Evolutionary conservation across 441 rosid genomes (phyloP).

Genomic region (Bruguiera hainesii): DNA sequence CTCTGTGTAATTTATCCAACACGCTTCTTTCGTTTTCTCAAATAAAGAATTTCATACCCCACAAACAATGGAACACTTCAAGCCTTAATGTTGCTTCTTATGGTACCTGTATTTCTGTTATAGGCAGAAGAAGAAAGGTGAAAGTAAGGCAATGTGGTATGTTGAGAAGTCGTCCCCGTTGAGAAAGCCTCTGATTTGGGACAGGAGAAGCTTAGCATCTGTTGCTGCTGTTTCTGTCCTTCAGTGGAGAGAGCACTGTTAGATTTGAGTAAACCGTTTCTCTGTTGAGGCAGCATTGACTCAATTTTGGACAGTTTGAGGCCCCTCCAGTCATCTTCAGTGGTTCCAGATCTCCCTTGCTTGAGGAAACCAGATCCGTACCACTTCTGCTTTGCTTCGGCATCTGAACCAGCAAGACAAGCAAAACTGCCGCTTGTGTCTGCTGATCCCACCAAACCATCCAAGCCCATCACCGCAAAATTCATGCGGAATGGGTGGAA

Average conservation of each 20-base stretch:
- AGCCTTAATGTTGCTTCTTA: background rate
- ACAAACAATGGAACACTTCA: background rate
- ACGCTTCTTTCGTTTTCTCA: conserved; percentile 15
- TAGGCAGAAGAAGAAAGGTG: conserved; percentile 38
- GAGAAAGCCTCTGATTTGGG: conserved; percentile 49
- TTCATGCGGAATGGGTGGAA: conserved; percentile 33
- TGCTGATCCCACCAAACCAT: conserved; percentile 49
- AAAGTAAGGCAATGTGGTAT: conserved; percentile 37
- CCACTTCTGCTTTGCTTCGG: conserved; percentile 43
- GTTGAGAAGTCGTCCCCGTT: conserved; percentile 23
- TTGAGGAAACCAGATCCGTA: conserved; percentile 60
- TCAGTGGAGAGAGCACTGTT: conserved; percentile 32
- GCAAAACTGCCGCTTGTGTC: conserved; percentile 30
- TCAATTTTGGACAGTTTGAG: conserved; percentile 52
- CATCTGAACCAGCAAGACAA: conserved; percentile 39
- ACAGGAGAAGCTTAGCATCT: conserved; percentile 67
- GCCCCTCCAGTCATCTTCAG: conserved; percentile 52
- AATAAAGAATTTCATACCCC: conserved; percentile 7
- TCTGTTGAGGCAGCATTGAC: conserved; percentile 37
- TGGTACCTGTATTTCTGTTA: conserved; percentile 39
- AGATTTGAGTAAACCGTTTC: conserved; percentile 43
- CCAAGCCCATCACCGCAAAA: conserved; percentile 49
- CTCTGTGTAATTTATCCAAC: conserved; percentile 6
- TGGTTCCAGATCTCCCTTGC: conserved; percentile 41
- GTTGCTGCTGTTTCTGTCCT: conserved; percentile 51